A percentile compares a stretch with the other conserved stretches of the same genome.
These are phyloP conservation scores for Amphichorda felina DNA, from an alignment of 2,329 filamentous ascomycete species.

Conservation along the genomic window DNA sequence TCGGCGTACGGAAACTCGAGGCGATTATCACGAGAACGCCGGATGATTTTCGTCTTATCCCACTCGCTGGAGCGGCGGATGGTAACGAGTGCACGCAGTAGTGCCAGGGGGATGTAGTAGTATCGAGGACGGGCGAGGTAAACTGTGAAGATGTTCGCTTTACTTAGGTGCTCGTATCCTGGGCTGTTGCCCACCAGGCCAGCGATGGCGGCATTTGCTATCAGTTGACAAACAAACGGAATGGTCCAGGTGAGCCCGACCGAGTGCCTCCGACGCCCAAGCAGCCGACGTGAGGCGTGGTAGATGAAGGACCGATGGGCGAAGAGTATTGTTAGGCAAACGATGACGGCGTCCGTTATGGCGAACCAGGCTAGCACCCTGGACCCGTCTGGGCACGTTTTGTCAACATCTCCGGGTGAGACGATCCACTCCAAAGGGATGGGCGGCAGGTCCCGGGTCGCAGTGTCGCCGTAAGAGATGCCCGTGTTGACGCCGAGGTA, in stretches of 20 bases:
- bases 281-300: constrained; percentile 5
- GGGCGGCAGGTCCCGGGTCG: constrained; percentile 6
- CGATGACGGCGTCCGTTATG: constrained; percentile 9
- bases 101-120: constrained; percentile 6
- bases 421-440: constrained; percentile 13
- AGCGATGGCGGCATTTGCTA: constrained; percentile 9
- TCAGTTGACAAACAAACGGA: constrained; percentile 8
- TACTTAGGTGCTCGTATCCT: constrained; percentile 10
- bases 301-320: constrained; percentile 10
- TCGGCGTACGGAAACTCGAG: constrained; percentile 12
- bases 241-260: constrained; percentile 7
- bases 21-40: constrained; percentile 8
- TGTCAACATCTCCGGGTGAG: constrained; percentile 6
- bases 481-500: constrained; percentile 11
- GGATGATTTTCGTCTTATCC: constrained; percentile 10
- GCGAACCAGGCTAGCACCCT: constrained; percentile 9
- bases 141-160: constrained; percentile 11
- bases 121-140: constrained; percentile 10
- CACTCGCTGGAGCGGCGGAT: constrained; percentile 4
- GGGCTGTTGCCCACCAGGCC: constrained; percentile 6
- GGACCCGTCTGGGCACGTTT: constrained; percentile 6
- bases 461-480: constrained; percentile 4
- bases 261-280: constrained; percentile 8
- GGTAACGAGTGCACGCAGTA: constrained; percentile 9
- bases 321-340: constrained; percentile 4